Conservation (phyloP, 1,284 basidiomycete species). For the Meripilus lineatus region DNA sequence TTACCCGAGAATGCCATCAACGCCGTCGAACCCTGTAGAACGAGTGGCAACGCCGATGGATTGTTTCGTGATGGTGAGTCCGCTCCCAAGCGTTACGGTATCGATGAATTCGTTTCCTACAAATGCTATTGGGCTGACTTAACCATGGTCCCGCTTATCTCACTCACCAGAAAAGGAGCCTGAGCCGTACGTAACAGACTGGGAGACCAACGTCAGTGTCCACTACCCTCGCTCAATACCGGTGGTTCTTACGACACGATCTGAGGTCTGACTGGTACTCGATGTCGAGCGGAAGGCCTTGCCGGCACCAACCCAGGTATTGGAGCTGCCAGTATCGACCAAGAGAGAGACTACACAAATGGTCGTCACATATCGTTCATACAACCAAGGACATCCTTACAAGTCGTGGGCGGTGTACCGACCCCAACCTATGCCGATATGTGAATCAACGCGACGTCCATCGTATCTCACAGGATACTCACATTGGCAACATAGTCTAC, state of each 20-base stretch:
- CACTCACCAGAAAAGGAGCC: constrained; percentile 43
- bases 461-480: constrained; percentile 5
- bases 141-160: too few species aligned
- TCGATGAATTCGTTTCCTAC: constrained; percentile 41
- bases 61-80: constrained; percentile 35
- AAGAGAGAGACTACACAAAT: constrained; percentile 23
- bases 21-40: constrained; percentile 33
- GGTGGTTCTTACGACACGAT: constrained; percentile 35
- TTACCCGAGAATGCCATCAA: constrained; percentile 51
- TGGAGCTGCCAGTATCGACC: constrained; percentile 38
- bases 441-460: neutral
- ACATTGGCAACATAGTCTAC: constrained; percentile 28
- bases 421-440: constrained; percentile 24
- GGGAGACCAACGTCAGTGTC: neutral
- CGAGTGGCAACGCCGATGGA: constrained; percentile 53
- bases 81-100: constrained; percentile 27
- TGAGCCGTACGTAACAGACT: constrained; percentile 50
- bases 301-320: constrained; percentile 65
- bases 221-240: neutral
- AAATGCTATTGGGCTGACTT: neutral
- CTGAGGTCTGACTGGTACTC: constrained; percentile 34
- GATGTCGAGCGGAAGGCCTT: constrained; percentile 42
- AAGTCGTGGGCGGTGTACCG: constrained; percentile 29
- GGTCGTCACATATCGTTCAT: neutral
- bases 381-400: constrained; percentile 16